Conservation (phyloP, 164 flowering plant species). For the Umbilicus rupestris region DNA sequence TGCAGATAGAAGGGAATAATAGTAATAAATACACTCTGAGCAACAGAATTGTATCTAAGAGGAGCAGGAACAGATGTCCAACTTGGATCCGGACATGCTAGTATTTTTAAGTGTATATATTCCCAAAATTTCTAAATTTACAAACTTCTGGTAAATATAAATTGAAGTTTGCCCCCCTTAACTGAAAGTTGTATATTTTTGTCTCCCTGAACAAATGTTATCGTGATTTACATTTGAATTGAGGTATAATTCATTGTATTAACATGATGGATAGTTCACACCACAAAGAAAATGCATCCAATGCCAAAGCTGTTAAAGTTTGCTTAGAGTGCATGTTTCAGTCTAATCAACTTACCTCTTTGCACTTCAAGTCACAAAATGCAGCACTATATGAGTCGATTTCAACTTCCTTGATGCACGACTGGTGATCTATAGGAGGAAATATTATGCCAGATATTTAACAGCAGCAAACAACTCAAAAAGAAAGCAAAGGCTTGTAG, state of each 20-base stretch:
- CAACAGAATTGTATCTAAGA: too few species aligned
- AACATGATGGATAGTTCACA: neutral
- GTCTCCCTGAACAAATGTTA: too few species aligned
- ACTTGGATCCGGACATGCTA: too few species aligned
- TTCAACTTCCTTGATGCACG: neutral
- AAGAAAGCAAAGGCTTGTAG: neutral
- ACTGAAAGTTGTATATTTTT: too few species aligned
- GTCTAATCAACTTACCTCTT: neutral
- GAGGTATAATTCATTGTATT: neutral
- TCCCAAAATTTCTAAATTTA: too few species aligned
- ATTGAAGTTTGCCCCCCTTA: too few species aligned
- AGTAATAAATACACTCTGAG: too few species aligned
- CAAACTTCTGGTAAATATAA: too few species aligned
- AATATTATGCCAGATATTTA: neutral
- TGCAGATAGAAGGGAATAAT: too few species aligned
- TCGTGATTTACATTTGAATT: too few species aligned
- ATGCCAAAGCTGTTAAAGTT: neutral
- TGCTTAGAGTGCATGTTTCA: neutral
- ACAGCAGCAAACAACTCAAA: neutral
- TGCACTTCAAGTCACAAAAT: slow-evolving; percentile 4
- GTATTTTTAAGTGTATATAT: too few species aligned
- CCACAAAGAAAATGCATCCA: neutral
- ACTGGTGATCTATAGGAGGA: neutral
- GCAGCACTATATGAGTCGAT: neutral
- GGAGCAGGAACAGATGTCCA: too few species aligned